Evolutionary conservation across 2,329 filamentous ascomycete species (phyloP).

Genomic region (Tolypocladium amazonense): DNA sequence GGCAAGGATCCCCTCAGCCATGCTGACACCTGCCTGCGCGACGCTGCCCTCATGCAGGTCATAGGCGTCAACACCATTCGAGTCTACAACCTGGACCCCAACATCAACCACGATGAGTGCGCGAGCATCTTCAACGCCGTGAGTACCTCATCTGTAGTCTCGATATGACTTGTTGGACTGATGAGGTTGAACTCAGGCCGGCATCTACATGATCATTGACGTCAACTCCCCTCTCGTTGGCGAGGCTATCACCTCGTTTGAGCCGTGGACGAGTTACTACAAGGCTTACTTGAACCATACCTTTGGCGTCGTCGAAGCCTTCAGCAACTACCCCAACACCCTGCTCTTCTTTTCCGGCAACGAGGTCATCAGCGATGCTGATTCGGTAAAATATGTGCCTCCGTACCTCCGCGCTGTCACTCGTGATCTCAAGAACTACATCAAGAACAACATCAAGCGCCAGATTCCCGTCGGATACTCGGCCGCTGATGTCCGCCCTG

Average conservation of each 20-base stretch:
- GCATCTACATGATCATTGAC: slow-evolving; percentile 60
- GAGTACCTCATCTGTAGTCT: slow-evolving; percentile 6
- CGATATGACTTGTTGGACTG: background rate
- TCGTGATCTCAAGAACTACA: slow-evolving; percentile 72
- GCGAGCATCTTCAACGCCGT: slow-evolving; percentile 57
- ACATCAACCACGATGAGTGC: slow-evolving; percentile 56
- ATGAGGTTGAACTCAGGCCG: slow-evolving; percentile 27
- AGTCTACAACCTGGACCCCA: slow-evolving; percentile 57
- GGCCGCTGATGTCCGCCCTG: slow-evolving; percentile 64
- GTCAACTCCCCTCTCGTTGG: slow-evolving; percentile 55
- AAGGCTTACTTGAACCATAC: slow-evolving; percentile 52
- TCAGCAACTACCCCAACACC: slow-evolving; percentile 56
- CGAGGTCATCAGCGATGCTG: slow-evolving; percentile 61
- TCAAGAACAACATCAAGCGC: slow-evolving; percentile 58
- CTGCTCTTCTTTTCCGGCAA: slow-evolving; percentile 70
- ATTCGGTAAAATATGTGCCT: slow-evolving; percentile 48
- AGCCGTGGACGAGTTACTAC: slow-evolving; percentile 52
- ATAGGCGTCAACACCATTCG: slow-evolving; percentile 58
- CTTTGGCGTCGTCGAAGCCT: slow-evolving; percentile 56
- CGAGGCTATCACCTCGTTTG: slow-evolving; percentile 41
- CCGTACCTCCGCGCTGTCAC: slow-evolving; percentile 68
- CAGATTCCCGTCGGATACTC: slow-evolving; percentile 70
- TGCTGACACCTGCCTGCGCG: slow-evolving; percentile 46
- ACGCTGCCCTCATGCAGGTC: slow-evolving; percentile 55
- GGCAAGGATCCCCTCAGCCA: slow-evolving; percentile 51